These are phyloP conservation scores for Coemansia sp. DNA, from an alignment of 192 early-diverging fungal genomes.

Conservation along the genomic window DNA sequence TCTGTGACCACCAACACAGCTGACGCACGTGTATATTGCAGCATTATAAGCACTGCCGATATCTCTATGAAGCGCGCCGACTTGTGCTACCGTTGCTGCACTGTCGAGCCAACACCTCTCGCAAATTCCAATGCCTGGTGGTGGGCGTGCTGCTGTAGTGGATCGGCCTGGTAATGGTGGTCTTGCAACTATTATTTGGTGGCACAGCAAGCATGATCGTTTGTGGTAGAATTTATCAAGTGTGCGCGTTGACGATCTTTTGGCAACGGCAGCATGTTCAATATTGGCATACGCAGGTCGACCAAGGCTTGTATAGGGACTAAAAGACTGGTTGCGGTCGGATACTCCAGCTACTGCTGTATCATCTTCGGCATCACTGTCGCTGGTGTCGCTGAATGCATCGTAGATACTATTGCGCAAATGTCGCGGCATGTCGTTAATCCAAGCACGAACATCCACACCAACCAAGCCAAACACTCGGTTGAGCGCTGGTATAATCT, in stretches of 20 bases:
- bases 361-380: slow-evolving; percentile 13
- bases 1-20: slow-evolving; percentile 34
- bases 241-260: slow-evolving; percentile 19
- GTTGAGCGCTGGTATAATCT: slow-evolving; percentile 79
- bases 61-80: slow-evolving; percentile 10
- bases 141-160: background rate
- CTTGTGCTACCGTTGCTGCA: slow-evolving; percentile 11
- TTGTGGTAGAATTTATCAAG: slow-evolving; percentile 45
- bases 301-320: background rate
- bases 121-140: slow-evolving; percentile 13
- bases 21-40: slow-evolving; percentile 20
- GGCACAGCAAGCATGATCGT: slow-evolving; percentile 39
- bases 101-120: slow-evolving; percentile 19
- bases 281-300: background rate
- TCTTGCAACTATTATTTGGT: slow-evolving; percentile 8
- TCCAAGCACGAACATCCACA: slow-evolving; percentile 55
- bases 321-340: background rate
- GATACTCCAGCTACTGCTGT: background rate
- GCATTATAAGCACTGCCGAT: slow-evolving; percentile 9
- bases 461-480: slow-evolving; percentile 82
- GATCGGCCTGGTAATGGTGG: slow-evolving; percentile 4
- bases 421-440: slow-evolving; percentile 31
- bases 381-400: slow-evolving; percentile 3
- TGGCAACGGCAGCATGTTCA: background rate
- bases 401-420: slow-evolving; percentile 19